Percentiles rank a stretch among this genome's conserved stretches.
Conservation (phyloP, 2,329 filamentous ascomycete genomes). For the Phoma sp. region DNA sequence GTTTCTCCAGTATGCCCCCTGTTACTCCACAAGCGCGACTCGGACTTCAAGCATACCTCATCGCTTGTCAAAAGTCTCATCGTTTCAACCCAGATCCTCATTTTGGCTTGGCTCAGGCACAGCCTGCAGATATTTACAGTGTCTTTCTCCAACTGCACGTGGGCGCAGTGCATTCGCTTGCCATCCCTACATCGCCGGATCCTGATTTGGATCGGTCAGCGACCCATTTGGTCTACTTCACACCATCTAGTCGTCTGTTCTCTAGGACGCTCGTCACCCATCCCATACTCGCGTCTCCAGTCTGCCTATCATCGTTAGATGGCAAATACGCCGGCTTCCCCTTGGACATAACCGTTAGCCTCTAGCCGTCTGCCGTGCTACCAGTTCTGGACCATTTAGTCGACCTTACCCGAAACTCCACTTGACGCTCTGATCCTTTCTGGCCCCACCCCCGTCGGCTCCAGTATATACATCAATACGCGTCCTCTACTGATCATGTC, state of each 20-base stretch:
- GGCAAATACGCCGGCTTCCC: constrained; percentile 33
- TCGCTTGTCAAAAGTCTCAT: constrained; percentile 24
- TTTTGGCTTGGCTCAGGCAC: constrained; percentile 44
- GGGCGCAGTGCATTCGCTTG: constrained; percentile 39
- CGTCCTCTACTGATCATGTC: constrained; percentile 42
- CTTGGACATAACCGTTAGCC: constrained; percentile 42
- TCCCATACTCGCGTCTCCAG: constrained; percentile 37
- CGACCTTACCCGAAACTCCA: constrained; percentile 35
- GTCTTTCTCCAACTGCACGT: constrained; percentile 34
- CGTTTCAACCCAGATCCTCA: constrained; percentile 26
- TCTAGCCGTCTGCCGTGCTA: constrained; percentile 40
- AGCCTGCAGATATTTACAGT: constrained; percentile 49
- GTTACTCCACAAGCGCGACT: constrained; percentile 30
- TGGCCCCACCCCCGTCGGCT: constrained; percentile 32
- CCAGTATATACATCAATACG: constrained; percentile 42
- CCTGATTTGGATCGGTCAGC: constrained; percentile 44
- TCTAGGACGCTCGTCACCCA: constrained; percentile 37
- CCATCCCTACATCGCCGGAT: constrained; percentile 38
- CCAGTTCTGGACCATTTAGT: constrained; percentile 42
- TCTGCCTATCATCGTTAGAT: constrained; percentile 38
- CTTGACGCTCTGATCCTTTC: constrained; percentile 42
- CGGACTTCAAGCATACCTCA: constrained; percentile 39
- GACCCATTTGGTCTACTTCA: constrained; percentile 34
- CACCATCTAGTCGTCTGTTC: constrained; percentile 31
- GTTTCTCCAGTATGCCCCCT: constrained; percentile 26